Conservation (phyloP, 2,329 filamentous ascomycete genomes). For the Cladosporium halotolerans region DNA sequence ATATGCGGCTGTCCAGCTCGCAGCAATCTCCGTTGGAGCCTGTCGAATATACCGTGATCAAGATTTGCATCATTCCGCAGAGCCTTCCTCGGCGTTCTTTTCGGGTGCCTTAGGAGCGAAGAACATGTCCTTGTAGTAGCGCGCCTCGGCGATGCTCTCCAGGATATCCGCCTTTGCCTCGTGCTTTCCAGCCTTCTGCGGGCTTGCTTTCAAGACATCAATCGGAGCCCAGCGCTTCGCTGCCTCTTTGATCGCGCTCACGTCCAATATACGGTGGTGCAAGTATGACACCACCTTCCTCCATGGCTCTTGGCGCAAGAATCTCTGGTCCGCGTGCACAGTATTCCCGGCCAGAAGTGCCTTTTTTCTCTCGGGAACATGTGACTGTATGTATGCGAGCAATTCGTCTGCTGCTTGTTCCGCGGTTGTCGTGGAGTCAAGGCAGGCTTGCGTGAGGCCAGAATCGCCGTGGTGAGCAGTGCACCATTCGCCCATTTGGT, state of each 20-base stretch:
- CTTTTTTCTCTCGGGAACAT: constrained; percentile 59
- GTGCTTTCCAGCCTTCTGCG: constrained; percentile 69
- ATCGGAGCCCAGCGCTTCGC: constrained; percentile 69
- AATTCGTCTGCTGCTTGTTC: constrained; percentile 66
- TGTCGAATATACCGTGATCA: too few relatives aligned
- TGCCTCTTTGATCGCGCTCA: constrained; percentile 88
- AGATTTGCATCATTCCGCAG: too few relatives aligned
- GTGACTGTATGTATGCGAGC: constrained; percentile 68
- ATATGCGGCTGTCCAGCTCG: too few relatives aligned
- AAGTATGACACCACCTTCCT: constrained; percentile 66
- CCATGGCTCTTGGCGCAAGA: constrained; percentile 71
- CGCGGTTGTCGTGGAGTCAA: constrained; percentile 66
- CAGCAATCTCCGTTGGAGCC: too few relatives aligned
- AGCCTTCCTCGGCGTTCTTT: background rate
- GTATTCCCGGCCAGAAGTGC: constrained; percentile 86
- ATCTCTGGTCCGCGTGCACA: constrained; percentile 82
- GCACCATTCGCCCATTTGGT: constrained; percentile 86
- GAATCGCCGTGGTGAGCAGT: constrained; percentile 68
- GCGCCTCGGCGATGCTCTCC: constrained; percentile 90
- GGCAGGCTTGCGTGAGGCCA: constrained; percentile 73
- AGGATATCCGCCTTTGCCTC: constrained; percentile 83
- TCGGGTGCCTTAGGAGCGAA: constrained; percentile 40
- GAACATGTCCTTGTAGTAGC: constrained; percentile 68
- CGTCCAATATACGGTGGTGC: constrained; percentile 86
- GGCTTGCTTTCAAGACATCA: constrained; percentile 56